Conservation (phyloP, 2,329 filamentous ascomycete genomes). For the Cercospora zeae-maydis region DNA sequence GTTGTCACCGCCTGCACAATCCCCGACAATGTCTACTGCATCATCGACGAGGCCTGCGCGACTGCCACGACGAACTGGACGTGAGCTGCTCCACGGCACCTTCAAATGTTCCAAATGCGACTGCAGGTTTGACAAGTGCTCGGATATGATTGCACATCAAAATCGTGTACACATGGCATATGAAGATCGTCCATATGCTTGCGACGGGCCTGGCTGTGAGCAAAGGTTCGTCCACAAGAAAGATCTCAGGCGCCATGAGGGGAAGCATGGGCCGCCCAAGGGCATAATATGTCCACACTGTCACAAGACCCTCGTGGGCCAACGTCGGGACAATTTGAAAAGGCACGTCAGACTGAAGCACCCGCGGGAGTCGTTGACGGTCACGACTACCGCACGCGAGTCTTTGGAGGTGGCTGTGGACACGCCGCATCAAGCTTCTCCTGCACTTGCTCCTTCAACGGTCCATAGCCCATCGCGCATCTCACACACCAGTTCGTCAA, state of each 20-base stretch:
- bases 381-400: no score
- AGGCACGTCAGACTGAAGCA: not conserved
- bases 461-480: no score
- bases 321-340: not conserved
- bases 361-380: not conserved
- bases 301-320: not conserved
- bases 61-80: not conserved
- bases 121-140: not conserved
- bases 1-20: not conserved
- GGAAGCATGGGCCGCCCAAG: not conserved
- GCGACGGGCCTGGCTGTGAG: not conserved
- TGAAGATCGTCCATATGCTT: not conserved
- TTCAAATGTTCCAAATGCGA: not conserved
- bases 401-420: no score
- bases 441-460: no score
- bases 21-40: not conserved
- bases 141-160: conserved; percentile 6
- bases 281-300: not conserved
- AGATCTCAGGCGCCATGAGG: conserved; percentile 12
- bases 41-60: not conserved
- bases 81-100: not conserved
- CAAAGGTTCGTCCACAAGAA: conserved; percentile 14
- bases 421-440: no score
- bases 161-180: conserved; percentile 4
- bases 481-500: no score